Evolutionary conservation across 2,329 filamentous ascomycete species (phyloP).

Genomic region (Colletotrichum sidae): DNA sequence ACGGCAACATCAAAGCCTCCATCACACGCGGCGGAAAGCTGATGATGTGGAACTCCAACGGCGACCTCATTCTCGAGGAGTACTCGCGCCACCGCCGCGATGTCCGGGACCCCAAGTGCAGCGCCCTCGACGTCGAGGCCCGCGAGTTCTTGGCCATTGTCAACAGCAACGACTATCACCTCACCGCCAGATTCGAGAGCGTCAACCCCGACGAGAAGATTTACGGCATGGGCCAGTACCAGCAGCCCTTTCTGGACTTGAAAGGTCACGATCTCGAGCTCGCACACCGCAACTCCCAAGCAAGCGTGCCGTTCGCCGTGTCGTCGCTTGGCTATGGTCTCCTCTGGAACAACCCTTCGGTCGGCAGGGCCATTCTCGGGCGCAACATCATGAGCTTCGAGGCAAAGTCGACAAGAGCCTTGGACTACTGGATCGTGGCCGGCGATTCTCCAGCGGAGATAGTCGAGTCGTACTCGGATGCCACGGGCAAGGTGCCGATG

Average conservation of each 20-base stretch:
- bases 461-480: constrained; percentile 62
- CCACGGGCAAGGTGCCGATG: constrained; percentile 68
- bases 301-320: constrained; percentile 69
- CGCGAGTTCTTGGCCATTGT: constrained; percentile 65
- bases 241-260: constrained; percentile 68
- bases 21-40: constrained; percentile 46
- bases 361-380: constrained; percentile 68
- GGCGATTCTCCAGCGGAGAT: constrained; percentile 65
- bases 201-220: constrained; percentile 65
- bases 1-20: constrained; percentile 46
- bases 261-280: constrained; percentile 71
- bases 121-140: constrained; percentile 64
- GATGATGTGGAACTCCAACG: constrained; percentile 42
- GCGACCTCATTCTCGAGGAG: constrained; percentile 46
- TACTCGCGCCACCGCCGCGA: constrained; percentile 44
- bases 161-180: constrained; percentile 60
- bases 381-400: constrained; percentile 71
- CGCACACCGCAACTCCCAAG: constrained; percentile 72
- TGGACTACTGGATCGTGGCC: constrained; percentile 73
- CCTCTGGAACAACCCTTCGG: constrained; percentile 71
- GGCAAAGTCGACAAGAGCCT: constrained; percentile 62
- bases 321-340: constrained; percentile 69
- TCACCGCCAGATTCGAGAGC: constrained; percentile 68
- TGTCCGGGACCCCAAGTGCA: constrained; percentile 64
- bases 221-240: constrained; percentile 75